Conservation (phyloP, 805 yeast genomes). For the Wickerhamiella galacta region DNA sequence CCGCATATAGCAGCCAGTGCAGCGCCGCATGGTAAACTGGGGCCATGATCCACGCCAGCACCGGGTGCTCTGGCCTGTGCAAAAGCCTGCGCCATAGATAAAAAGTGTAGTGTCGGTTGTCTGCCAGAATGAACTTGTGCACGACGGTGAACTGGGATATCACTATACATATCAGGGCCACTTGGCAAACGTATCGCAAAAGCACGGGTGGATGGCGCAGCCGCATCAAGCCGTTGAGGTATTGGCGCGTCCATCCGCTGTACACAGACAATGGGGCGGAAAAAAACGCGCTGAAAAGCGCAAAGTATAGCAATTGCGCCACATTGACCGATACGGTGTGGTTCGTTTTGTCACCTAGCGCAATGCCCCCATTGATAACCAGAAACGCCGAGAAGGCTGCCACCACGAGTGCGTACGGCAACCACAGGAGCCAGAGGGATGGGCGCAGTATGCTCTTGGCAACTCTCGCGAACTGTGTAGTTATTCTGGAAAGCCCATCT, state of each 20-base stretch:
- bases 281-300: slow-evolving; percentile 43
- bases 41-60: slow-evolving; percentile 31
- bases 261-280: slow-evolving; percentile 60
- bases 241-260: slow-evolving; percentile 7
- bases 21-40: slow-evolving; percentile 54
- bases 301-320: slow-evolving; percentile 70
- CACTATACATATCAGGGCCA: slow-evolving; percentile 8
- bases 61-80: slow-evolving; percentile 15
- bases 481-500: no score
- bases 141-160: slow-evolving; percentile 33
- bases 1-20: slow-evolving; percentile 23
- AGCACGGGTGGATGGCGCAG: background rate
- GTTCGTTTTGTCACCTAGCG: slow-evolving; percentile 83
- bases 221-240: background rate
- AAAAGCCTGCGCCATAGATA: slow-evolving; percentile 63
- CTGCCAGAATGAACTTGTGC: slow-evolving; percentile 86
- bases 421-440: slow-evolving; percentile 1
- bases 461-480: no score
- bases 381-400: slow-evolving; percentile 41
- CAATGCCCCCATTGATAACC: slow-evolving; percentile 58
- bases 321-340: slow-evolving; percentile 57
- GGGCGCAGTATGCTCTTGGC: no score
- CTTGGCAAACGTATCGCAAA: slow-evolving; percentile 5
- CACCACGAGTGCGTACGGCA: slow-evolving; percentile 21
- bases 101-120: slow-evolving; percentile 85